Conservation (phyloP, 306 rosid genomes). For the Quillaja saponaria region DNA sequence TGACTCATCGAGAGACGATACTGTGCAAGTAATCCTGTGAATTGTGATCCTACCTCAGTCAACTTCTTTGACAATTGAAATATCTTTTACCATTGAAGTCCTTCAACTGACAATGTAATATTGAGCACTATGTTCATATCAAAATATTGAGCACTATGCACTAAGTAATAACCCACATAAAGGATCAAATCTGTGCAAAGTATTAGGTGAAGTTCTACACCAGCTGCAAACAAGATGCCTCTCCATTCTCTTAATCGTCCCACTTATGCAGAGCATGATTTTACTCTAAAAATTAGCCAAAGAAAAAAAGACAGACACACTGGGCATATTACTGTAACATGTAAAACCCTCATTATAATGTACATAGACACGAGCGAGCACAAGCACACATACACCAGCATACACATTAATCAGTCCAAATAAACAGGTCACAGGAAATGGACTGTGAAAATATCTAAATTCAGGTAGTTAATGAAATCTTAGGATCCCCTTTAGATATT, state of each 20-base stretch:
- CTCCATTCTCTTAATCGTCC: neutral
- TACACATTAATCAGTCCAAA: neutral
- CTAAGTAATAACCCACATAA: neutral
- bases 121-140: neutral
- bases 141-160: neutral
- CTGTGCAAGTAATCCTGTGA: no score
- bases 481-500: neutral
- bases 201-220: neutral
- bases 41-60: no score
- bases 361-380: no score
- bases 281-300: neutral
- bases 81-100: no score
- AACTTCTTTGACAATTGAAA: no score
- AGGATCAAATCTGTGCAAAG: conserved; percentile 3
- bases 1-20: no score
- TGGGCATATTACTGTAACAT: no score
- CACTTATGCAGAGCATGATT: neutral
- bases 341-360: no score
- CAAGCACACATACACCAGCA: neutral
- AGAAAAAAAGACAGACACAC: no score
- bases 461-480: neutral
- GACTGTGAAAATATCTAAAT: neutral
- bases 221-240: conserved; percentile 7
- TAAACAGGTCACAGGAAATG: neutral
- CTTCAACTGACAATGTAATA: no score